Percentiles rank a stretch among this genome's conserved stretches.
Conservation (phyloP, 352 stramenopile species). For the Thalassiosira hispida region DNA sequence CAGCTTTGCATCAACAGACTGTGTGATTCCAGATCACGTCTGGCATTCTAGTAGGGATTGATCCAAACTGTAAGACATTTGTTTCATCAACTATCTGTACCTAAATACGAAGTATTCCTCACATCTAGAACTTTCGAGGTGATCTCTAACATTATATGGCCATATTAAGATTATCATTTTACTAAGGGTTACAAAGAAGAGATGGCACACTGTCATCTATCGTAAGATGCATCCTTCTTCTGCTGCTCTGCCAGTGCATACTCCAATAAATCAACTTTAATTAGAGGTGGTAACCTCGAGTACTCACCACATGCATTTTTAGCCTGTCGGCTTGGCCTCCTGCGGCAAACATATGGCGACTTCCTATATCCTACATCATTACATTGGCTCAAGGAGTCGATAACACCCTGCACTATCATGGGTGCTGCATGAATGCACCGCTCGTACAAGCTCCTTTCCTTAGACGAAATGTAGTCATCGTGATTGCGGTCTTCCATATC, state of each 20-base stretch:
- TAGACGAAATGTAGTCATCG: conserved; percentile 13
- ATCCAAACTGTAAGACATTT: no score
- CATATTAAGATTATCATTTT: neutral
- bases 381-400: conserved; percentile 24
- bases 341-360: conserved; percentile 1
- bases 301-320: conserved; percentile 48
- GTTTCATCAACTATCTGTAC: no score
- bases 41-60: no score
- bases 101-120: no score
- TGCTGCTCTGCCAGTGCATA: conserved; percentile 38
- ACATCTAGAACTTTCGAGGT: no score
- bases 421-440: conserved; percentile 48
- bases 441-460: conserved; percentile 42
- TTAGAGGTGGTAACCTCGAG: conserved; percentile 40
- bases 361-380: neutral
- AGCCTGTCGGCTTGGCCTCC: conserved; percentile 13
- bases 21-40: no score
- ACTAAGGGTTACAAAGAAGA: no score
- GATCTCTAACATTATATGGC: no score
- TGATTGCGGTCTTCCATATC: conserved; percentile 24
- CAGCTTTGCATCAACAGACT: no score
- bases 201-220: no score
- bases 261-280: conserved; percentile 63
- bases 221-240: conserved; percentile 1
- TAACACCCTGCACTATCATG: conserved; percentile 29